Base-by-base conservation (phyloP, 2,329 filamentous ascomycete species). In the Pseudocercospora crystallina region DNA sequence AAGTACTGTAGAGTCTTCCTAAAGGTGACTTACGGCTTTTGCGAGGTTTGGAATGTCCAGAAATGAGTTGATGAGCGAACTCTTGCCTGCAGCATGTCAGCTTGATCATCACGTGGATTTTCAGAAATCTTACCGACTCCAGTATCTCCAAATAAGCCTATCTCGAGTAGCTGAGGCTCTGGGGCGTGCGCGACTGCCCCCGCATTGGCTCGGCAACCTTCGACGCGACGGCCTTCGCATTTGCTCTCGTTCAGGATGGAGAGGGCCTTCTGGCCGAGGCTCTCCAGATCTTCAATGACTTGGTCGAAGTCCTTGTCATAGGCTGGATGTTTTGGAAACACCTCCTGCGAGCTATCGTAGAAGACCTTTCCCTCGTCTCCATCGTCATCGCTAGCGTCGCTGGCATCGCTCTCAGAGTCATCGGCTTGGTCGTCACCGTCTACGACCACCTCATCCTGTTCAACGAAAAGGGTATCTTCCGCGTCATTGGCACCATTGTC, bases 31-130 rank as follows among this genome's bases (percentile, higher is more conserved):
- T 42, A 51, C 49, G 17, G 57, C 49, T 42, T 54, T 59, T 12
- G 64, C 56, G 1, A 66, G 34, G 15, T 53, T 34, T 0, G 49
- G 48, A 2, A 51, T 46, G 14, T 59, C 59, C 5, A 54, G 44
- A 7, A 67, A 3, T 0, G 58, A 51, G 33, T 64, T 65, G 7
- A 66, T 37, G 1, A 63, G 40, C 1, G 59, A 63, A 49, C 59
- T 62, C 43, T 66, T 63, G 0, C 63, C 63, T 29, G 44, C 5
- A 3, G 14, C 20, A 7, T 1, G 31, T 44, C 17, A 44, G 32
- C 20, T 3, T 3, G 7, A 7, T 26, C 20, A 26, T 13, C 14
- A 1, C 31, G n/a, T 14, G 10, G 2, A 8, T n/a, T 8, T n/a
- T 10, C 11, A 11, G 9, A 1, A 35, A 3, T 2, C 42, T 29